Percentiles rank a stretch among this genome's conserved stretches.
phyloP scores from a whole-genome alignment of 257 asterid genomes.

The Primulina eburnea region DNA sequence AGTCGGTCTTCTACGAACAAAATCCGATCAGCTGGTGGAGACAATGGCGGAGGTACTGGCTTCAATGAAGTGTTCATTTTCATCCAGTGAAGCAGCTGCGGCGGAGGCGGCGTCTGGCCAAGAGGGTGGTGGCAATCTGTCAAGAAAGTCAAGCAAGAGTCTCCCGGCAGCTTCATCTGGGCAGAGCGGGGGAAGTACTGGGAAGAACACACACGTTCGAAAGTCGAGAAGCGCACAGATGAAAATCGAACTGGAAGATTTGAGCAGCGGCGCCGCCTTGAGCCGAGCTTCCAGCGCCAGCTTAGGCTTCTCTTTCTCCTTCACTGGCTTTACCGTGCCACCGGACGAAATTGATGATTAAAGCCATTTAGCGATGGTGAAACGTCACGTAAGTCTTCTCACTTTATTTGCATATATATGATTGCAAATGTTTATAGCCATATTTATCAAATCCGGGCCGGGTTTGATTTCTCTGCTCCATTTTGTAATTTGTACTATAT shows the following conservation, averaged over 20 bases:
- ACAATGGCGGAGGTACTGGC: conserved; percentile 68
- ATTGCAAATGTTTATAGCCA: too few relatives aligned
- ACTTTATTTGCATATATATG: too few relatives aligned
- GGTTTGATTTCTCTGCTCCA: too few relatives aligned
- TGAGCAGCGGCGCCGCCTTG: conserved; percentile 86
- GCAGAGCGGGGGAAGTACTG: conserved; percentile 39
- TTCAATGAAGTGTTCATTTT: conserved; percentile 45
- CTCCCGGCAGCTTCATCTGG: conserved; percentile 58
- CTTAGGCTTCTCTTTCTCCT: conserved; percentile 77
- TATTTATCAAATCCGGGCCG: too few relatives aligned
- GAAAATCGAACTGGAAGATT: conserved; percentile 77
- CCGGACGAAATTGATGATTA: conserved; percentile 62
- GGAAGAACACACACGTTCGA: conserved; percentile 60
- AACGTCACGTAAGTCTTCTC: conserved; percentile 40
- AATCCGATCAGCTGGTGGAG: conserved; percentile 84
- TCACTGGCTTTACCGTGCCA: conserved; percentile 87
- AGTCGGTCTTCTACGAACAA: conserved; percentile 61
- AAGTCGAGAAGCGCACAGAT: conserved; percentile 90
- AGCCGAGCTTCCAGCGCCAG: conserved; percentile 99
- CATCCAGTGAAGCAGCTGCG: conserved; percentile 17
- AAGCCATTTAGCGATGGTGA: conserved; percentile 77
- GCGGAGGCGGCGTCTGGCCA: conserved; percentile 29
- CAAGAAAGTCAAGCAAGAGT: conserved; percentile 71
- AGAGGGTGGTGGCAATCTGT: conserved; percentile 32
- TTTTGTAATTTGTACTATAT: too few relatives aligned